Conservation (phyloP, 2,329 filamentous ascomycete species). For the Thielaviopsis punctulata region DNA sequence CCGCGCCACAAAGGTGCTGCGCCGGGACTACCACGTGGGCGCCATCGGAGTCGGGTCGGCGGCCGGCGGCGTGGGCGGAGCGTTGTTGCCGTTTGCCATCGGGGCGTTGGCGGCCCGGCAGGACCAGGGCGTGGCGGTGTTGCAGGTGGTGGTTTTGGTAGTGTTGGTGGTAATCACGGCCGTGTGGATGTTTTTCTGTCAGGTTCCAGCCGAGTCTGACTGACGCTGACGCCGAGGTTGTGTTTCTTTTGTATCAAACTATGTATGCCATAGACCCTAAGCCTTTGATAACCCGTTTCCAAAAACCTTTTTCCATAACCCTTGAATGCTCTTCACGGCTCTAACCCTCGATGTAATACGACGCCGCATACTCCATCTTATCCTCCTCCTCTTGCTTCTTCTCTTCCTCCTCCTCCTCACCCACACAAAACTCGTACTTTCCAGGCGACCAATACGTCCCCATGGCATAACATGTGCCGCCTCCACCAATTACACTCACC, state of each 20-base stretch:
- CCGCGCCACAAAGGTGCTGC: conserved; percentile 56
- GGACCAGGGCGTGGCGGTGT: conserved; percentile 34
- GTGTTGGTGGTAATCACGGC: conserved; percentile 28
- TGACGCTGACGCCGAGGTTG: too few relatives aligned
- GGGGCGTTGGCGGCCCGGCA: conserved; percentile 46
- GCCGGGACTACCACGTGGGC: conserved; percentile 56
- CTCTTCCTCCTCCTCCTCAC: neutral
- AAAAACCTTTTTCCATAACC: too few relatives aligned
- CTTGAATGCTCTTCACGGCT: too few relatives aligned
- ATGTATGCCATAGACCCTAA: too few relatives aligned
- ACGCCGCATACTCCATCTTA: neutral
- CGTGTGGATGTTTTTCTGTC: conserved; percentile 30
- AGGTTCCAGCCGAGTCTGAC: too few relatives aligned
- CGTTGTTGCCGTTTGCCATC: conserved; percentile 47
- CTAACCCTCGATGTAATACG: neutral
- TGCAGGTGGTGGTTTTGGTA: conserved; percentile 38
- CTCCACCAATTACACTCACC: conserved; percentile 56
- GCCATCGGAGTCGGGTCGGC: conserved; percentile 67
- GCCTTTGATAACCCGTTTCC: too few relatives aligned
- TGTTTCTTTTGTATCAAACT: too few relatives aligned
- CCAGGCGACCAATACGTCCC: conserved; percentile 67
- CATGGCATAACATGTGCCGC: conserved; percentile 81
- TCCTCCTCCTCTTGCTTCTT: neutral
- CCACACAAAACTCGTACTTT: conserved; percentile 26
- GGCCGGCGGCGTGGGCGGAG: conserved; percentile 57